Base-by-base conservation (phyloP, 495 filamentous ascomycete species). In the Penicillium roqueforti region DNA sequence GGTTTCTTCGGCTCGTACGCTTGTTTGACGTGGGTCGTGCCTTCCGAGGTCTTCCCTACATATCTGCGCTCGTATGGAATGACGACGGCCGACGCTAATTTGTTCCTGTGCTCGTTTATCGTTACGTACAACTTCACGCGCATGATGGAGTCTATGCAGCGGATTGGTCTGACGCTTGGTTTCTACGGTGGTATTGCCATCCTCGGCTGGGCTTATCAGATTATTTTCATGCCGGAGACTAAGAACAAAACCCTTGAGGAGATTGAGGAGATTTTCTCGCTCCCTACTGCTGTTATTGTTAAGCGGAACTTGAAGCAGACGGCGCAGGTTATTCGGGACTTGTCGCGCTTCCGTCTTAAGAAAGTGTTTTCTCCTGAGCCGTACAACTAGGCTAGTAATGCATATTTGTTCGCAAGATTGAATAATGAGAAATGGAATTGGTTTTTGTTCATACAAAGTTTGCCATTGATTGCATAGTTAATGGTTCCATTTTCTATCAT, bases 1-100 rank as follows among this genome's bases (percentile, higher is more conserved):
- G 76, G 76, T 43, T 85, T 85, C 74, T 84, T 84, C 51, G 82
- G 82, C 31, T 80, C 75, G 10, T 85, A 84, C 55, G 79, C 82
- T 8, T 84, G 82, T 48, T 61, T 85, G 25, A 84, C 82, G 8
- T 85, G 81, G 80, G 82, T 84, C 43, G 70, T 83, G 13, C 80
- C 81, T 16, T 68, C 79, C 0, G 80, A 84, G 59, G 79, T 82
- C 32, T 83, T 82, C 69, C 80, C 81, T 0, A 83, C 80, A 1
- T 82, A 84, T 60, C 77, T 83, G 3, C 81, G 81, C 46, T 68
- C 63, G 19, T 83, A 83, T 68, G 82, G 82, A 18, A 83, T 84
- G 81, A 80, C 79, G 34, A 78, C 74, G 19, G 74, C 76, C 9
- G 77, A 81, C 51, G 79, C 75, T 6, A 77, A 74, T 48, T 68